phyloP scores from a whole-genome alignment of 139 green algal genomes.

The Tetratostichococcus sp. region DNA sequence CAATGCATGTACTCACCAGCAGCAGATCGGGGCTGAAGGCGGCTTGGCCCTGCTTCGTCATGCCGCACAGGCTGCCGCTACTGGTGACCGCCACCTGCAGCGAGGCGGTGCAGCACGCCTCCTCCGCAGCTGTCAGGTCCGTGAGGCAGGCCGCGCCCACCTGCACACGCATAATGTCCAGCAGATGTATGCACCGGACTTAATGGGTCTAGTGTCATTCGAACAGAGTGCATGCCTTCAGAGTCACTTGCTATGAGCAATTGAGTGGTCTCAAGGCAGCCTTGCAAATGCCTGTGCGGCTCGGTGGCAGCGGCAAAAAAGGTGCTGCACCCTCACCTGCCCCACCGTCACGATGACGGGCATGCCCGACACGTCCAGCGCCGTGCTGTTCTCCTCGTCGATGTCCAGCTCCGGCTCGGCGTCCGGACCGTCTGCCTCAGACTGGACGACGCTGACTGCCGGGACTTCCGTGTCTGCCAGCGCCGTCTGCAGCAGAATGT shows the following conservation, averaged over 20 bases:
- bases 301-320: too few species aligned
- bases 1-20: background rate
- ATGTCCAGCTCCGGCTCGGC: constrained; percentile 70
- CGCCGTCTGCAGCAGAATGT: constrained; percentile 32
- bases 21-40: constrained; percentile 9
- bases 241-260: too few species aligned
- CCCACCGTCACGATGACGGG: constrained; percentile 52
- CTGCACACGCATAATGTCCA: background rate
- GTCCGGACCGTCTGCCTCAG: constrained; percentile 26
- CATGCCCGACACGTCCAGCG: constrained; percentile 41
- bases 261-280: too few species aligned
- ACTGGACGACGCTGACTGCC: constrained; percentile 31
- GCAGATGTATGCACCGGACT: too few species aligned
- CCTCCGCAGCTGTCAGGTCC: constrained; percentile 33
- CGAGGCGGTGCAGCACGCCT: constrained; percentile 14
- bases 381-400: constrained; percentile 50
- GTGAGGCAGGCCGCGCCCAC: constrained; percentile 12
- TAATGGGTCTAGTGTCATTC: too few species aligned
- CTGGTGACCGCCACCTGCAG: constrained; percentile 34
- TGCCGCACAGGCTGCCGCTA: constrained; percentile 25
- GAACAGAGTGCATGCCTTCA: too few species aligned
- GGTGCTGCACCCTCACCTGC: constrained; percentile 49
- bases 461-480: constrained; percentile 59
- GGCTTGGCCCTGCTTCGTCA: constrained; percentile 28
- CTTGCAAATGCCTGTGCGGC: too few species aligned